Evolutionary conservation across 1,284 basidiomycete genomes (phyloP), one percentile per base, ranked within the genome.

Genomic region (Cutaneotrichosporon cavernicola): DNA sequence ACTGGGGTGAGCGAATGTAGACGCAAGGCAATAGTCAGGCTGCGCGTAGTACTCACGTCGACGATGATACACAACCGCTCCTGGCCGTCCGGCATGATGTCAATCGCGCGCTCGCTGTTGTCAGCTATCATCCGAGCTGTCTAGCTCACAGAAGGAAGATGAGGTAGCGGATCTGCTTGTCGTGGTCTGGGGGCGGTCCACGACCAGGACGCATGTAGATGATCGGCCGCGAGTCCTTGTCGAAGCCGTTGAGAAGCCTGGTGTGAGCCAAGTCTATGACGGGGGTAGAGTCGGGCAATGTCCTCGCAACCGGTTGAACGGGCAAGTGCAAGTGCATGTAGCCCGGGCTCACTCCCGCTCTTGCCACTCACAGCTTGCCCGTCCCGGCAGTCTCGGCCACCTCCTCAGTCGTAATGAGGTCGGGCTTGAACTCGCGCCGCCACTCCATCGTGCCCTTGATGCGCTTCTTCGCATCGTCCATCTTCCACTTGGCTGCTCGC

Each of bases 141-240:
- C 55, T 13, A 21, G 84, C 89, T 78, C 73, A 91, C 90, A 92
- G 78, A 73, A 88, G 87, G 86, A 88, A 93, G 38, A 92, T 89
- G 16, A 92, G 84, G 83, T 92, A 90, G 61, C 87, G 84, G 60
- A 93, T 84, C 73, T 92, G 91, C 51, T 90, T 85, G 2, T 87
- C 86, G 67, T 87, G 85, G 1, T 85, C 84, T 70, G 88, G 84
- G 4, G 91, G 92, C 75, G 92, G 92, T 74, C 92, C 90, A 66
- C 86, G 83, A 18, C 90, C 90, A 0, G 91, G 91, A 14, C 90
- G 87, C 87, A 93, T 88, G 80, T 91, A 92, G 38, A 93, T 82
- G 58, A 92, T 88, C 0, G 91, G 91, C 32, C 91, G 83, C 4
- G 89, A 89, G 65, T 91, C 89, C 65, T 84, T 84, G 77, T 93